Percentiles rank a stretch among this genome's conserved stretches.
phyloP scores from a whole-genome alignment of 768 basidiomycete species.

The Leucosporidium yakuticum region DNA sequence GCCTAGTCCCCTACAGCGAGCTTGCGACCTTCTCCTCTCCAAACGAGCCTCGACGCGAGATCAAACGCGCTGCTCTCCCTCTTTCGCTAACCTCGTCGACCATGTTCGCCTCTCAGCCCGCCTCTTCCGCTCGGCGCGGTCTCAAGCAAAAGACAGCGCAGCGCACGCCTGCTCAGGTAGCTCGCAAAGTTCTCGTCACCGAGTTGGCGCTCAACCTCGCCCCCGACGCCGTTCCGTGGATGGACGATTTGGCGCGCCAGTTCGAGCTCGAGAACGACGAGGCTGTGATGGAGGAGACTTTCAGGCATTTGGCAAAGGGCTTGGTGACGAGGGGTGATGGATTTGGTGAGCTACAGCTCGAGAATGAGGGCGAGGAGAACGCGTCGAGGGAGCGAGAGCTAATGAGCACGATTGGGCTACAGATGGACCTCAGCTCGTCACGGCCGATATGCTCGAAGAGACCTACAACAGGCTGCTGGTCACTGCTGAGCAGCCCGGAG shows the following conservation, averaged over 20 bases:
- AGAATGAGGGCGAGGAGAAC: background rate
- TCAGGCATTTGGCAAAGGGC: conserved; percentile 29
- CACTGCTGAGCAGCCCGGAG: background rate
- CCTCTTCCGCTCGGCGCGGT: too few species aligned
- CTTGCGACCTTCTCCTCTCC: too few species aligned
- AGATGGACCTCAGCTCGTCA: conserved; percentile 33
- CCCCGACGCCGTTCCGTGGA: conserved; percentile 1
- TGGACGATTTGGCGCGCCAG: conserved; percentile 10
- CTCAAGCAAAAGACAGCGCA: too few species aligned
- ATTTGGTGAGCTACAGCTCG: conserved; percentile 15
- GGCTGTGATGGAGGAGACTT: conserved; percentile 10
- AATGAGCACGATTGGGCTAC: background rate
- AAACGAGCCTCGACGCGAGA: too few species aligned
- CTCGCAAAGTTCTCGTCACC: too few species aligned
- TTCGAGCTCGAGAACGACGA: conserved; percentile 22
- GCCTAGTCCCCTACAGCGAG: too few species aligned
- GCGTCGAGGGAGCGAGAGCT: background rate
- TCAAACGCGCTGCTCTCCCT: too few species aligned
- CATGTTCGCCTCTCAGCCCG: too few species aligned
- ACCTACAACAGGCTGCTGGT: conserved; percentile 34
- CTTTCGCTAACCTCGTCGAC: too few species aligned
- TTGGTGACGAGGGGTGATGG: conserved; percentile 21
- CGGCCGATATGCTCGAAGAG: conserved; percentile 29
- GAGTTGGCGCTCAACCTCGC: too few species aligned
- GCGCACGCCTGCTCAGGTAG: too few species aligned